These are phyloP conservation scores for Solanum peruvianum DNA, from an alignment of 257 asterid species.

Conservation along the genomic window DNA sequence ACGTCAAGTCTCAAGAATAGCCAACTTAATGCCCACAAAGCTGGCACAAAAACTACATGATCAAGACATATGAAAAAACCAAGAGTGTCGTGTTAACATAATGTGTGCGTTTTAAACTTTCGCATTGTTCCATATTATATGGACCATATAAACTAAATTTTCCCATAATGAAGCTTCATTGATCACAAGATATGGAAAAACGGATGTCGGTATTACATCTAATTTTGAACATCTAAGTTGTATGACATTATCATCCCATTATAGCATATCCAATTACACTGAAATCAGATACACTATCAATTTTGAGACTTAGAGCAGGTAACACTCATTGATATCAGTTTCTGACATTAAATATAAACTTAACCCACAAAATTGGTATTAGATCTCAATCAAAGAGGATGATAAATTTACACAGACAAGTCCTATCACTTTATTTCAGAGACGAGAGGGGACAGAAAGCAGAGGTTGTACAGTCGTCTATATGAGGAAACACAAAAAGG, in stretches of 20 bases:
- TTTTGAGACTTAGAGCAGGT: background rate
- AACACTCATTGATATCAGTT: background rate
- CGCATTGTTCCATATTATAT: background rate
- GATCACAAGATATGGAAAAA: background rate
- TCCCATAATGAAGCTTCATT: background rate
- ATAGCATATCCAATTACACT: background rate
- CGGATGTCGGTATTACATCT: background rate
- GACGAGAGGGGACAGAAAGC: background rate
- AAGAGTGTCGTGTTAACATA: background rate
- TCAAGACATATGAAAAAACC: background rate
- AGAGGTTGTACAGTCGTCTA: background rate
- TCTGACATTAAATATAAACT: background rate
- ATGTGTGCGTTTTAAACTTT: background rate
- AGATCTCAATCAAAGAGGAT: background rate
- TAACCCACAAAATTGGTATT: background rate
- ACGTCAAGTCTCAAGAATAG: background rate
- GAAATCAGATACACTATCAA: background rate
- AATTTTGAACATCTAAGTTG: background rate
- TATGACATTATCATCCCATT: background rate
- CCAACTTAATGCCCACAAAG: background rate
- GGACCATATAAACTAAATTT: background rate
- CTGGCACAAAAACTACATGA: background rate
- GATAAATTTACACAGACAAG: background rate
- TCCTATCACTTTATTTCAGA: background rate
- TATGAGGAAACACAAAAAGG: background rate